A percentile compares a stretch with the other conserved stretches of the same genome.
phyloP scores from a whole-genome alignment of 306 rosid species.

The Rosa chinensis region DNA sequence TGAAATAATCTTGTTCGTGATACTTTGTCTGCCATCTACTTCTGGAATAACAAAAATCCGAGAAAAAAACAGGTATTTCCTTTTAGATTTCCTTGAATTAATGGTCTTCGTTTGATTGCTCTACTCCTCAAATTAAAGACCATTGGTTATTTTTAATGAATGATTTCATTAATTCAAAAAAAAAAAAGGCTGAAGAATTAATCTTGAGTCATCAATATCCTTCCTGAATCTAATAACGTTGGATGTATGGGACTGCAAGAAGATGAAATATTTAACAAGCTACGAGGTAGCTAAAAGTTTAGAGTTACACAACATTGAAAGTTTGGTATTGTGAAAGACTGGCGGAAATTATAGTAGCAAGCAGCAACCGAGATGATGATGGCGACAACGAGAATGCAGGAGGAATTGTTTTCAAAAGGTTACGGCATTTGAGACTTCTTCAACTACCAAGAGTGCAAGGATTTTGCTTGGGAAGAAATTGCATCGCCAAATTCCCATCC shows the following conservation, averaged over 20 bases:
- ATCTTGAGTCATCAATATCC: background rate
- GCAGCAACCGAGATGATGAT: background rate
- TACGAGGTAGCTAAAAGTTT: background rate
- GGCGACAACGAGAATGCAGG: background rate
- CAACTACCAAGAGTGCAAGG: background rate
- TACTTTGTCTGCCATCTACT: too few relatives aligned
- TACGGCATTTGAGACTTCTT: background rate
- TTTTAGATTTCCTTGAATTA: too few relatives aligned
- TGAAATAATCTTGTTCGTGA: too few relatives aligned
- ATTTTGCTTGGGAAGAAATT: too few relatives aligned
- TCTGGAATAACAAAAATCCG: too few relatives aligned
- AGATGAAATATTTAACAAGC: background rate
- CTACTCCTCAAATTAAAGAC: too few relatives aligned
- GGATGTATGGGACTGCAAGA: background rate
- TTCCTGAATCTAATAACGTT: background rate
- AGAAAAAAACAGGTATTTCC: too few relatives aligned
- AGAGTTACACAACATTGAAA: background rate
- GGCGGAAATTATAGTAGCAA: background rate
- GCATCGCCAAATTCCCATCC: too few relatives aligned
- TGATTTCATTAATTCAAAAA: too few relatives aligned
- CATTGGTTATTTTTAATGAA: too few relatives aligned
- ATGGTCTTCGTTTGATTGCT: too few relatives aligned
- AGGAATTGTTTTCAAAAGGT: background rate
- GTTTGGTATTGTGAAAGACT: background rate
- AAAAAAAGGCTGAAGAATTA: background rate